phyloP scores from a whole-genome alignment of 1,139 yeast species.

The Scheffersomyces quercinus region DNA sequence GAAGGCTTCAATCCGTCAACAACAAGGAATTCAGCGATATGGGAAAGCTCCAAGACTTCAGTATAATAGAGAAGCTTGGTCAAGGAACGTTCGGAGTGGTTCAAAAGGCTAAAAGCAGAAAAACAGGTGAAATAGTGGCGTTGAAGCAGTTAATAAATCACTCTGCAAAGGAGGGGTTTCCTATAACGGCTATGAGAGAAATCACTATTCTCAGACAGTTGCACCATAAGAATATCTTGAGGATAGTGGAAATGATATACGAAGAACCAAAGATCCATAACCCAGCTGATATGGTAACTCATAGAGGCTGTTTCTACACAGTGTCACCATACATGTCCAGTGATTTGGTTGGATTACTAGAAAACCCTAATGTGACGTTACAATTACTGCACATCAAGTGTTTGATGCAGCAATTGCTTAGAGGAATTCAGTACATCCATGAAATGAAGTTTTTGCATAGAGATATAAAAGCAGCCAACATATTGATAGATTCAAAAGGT shows the following conservation, averaged over 20 bases:
- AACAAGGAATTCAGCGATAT: constrained; percentile 21
- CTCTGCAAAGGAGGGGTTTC: constrained; percentile 88
- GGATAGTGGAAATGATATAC: constrained; percentile 79
- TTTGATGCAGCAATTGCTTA: constrained; percentile 73
- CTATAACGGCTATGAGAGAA: constrained; percentile 93
- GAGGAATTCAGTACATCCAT: constrained; percentile 84
- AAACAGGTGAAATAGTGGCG: constrained; percentile 39
- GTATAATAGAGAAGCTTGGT: constrained; percentile 41
- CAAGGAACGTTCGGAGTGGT: constrained; percentile 54
- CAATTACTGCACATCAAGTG: constrained; percentile 75
- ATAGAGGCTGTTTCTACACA: constrained; percentile 68
- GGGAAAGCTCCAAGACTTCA: constrained; percentile 33
- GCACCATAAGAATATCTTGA: constrained; percentile 69
- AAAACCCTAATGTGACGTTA: constrained; percentile 71
- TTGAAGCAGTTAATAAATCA: constrained; percentile 81
- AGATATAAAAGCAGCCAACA: constrained; percentile 93
- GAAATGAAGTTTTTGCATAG: constrained; percentile 73
- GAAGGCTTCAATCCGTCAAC: constrained; percentile 6
- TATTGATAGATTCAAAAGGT: constrained; percentile 76
- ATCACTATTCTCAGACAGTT: constrained; percentile 78
- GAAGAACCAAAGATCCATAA: constrained; percentile 50
- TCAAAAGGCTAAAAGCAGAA: constrained; percentile 39
- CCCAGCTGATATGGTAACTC: constrained; percentile 34
- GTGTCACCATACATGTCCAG: constrained; percentile 93
- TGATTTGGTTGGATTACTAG: constrained; percentile 89